Evolutionary conservation across 495 filamentous ascomycete species (phyloP), one percentile per base, ranked within the genome.

Genomic region (Penicillium paxilli): DNA sequence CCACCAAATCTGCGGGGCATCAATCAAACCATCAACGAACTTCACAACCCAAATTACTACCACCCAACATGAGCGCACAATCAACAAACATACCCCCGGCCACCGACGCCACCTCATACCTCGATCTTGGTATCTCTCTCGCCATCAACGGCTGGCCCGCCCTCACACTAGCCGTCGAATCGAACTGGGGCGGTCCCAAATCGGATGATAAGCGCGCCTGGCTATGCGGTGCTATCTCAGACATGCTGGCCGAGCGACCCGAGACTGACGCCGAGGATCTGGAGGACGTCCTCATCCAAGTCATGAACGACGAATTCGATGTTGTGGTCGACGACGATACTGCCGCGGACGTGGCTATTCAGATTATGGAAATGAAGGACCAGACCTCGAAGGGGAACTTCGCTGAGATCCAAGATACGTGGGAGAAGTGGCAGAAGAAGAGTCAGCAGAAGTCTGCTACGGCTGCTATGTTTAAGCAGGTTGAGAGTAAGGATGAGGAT

Each of bases 281-380:
- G 28, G 94, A 98, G 72, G 79, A 83, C 38, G 83, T 90, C 11
- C 74, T 98, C 47, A 72, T 95, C 23, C 88, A 96, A 59, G 87
- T 92, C 19, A 92, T 98, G 88, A 83, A 87, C 55, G 95, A 97
- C 71, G 93, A 98, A 71, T 98, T 97, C 66, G 91, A 94, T 45
- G 87, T 92, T 30, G 85, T 86, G 49, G 81, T 98, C 14, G 94
- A 98, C 62, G 92, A 97, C 71, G 92, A 89, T 57, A 91, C 84
- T 49, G 90, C 86, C 26, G 86, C 78, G 33, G 81, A 84, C 30
- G 81, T 96, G 16, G 91, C 91, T 16, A 78, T 79, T 52, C 70
- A 81, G 71, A 88, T 98, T 38, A 74, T 93, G 72, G 76, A 79
- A 30, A 66, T 91, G 52, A 79, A 84, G 62, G 76, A 71, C 50